Base-by-base conservation (phyloP, 129 eudicot genomes). In the Escallonia rubra region DNA sequence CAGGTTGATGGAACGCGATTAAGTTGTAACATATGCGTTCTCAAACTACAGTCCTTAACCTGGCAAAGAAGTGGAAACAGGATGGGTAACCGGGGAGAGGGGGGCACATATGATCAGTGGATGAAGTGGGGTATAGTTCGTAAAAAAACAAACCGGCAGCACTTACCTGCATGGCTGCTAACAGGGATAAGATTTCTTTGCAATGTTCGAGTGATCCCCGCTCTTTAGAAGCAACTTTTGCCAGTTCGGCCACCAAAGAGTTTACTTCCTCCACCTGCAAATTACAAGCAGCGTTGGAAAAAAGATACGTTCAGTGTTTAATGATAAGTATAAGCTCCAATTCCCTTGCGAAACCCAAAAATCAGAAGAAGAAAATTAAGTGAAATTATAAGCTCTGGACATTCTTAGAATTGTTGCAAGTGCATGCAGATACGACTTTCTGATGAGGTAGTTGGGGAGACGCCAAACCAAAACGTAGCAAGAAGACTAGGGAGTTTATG, bases 1-100 rank as follows among this genome's bases (percentile, higher is more conserved):
- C 83, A 80, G 77, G 82, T 69, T 72, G 77, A 63, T 62, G 78
- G 67, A 84, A 70, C 64, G 59, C 55, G 86, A 69, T 80, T 84
- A 38, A 73, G 80, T 77, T 92, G 98, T 71, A 92, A 64, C 68
- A 61, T 71, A 42, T 89, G 91, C 7, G 98, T 84, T 82, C 98
- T 83, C 87, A 92, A 68, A 78, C 96, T 92, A 84, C 81, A 86
- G 68, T 89, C 84, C 78, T 76, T 93, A 71, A 84, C 95, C 98
- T 93, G 92, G 64, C 59, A 64, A 69, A 41, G 38, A 55, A n/a
- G 1, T 23, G 34, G 34, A 23, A 23, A 23, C 34, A 59, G 53
- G 56, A 67, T 16, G 45, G 7, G 60, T 40, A 70, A 61, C 59
- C 43, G 55, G 59, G 69, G 57, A n/a, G 57, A 23, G 34, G 34